phyloP scores from a whole-genome alignment of 2,329 filamentous ascomycete species.

The Juglanconis juglandina region DNA sequence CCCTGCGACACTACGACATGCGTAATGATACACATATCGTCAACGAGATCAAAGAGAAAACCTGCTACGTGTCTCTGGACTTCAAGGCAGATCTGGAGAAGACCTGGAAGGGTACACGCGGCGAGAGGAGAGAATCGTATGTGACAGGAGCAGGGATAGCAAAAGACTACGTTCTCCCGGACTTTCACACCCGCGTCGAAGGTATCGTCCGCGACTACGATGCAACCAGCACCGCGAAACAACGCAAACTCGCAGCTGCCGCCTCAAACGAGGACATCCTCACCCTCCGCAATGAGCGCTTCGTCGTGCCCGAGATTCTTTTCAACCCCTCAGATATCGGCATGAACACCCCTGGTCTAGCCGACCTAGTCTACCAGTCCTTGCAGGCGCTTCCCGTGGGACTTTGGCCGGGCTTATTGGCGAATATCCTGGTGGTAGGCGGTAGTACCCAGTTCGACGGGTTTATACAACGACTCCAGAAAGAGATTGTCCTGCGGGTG shows the following conservation, averaged over 20 bases:
- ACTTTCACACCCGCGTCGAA: slow-evolving; percentile 59
- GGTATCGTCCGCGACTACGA: slow-evolving; percentile 79
- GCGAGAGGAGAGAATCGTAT: slow-evolving; percentile 51
- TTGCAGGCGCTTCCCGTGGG: slow-evolving; percentile 73
- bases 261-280: slow-evolving; percentile 70
- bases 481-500: slow-evolving; percentile 67
- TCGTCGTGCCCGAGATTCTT: slow-evolving; percentile 82
- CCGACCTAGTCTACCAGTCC: slow-evolving; percentile 78
- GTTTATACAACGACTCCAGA: slow-evolving; percentile 75
- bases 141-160: slow-evolving; percentile 60
- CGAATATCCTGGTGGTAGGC: slow-evolving; percentile 85
- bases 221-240: slow-evolving; percentile 51
- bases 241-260: slow-evolving; percentile 43
- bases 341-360: slow-evolving; percentile 76
- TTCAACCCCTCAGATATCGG: slow-evolving; percentile 86
- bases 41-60: slow-evolving; percentile 91
- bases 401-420: slow-evolving; percentile 76
- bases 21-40: slow-evolving; percentile 90
- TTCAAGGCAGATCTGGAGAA: slow-evolving; percentile 76
- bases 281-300: slow-evolving; percentile 87
- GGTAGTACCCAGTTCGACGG: slow-evolving; percentile 78
- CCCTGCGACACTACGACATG: slow-evolving; percentile 91
- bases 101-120: slow-evolving; percentile 74
- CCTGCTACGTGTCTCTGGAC: slow-evolving; percentile 77
- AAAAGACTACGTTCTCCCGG: slow-evolving; percentile 88